Percentiles rank a stretch among this genome's conserved stretches.
phyloP scores from a whole-genome alignment of 2,329 filamentous ascomycete genomes.

The Tolypocladium pustulatum region DNA sequence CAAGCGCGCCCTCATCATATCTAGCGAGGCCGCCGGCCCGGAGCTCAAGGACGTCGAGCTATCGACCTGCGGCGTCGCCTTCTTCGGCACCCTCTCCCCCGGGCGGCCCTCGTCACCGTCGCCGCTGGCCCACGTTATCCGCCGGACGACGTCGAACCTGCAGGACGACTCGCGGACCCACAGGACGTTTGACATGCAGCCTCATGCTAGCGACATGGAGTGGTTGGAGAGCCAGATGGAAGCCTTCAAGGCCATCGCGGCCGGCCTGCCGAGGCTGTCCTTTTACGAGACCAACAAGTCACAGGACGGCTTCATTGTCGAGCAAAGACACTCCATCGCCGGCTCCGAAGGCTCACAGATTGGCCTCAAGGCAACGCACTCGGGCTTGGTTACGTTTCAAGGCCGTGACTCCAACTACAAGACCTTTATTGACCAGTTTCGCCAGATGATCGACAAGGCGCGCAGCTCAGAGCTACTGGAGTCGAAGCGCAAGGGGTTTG shows the following conservation, averaged over 20 bases:
- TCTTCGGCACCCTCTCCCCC: slow-evolving; percentile 14
- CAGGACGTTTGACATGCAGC: slow-evolving; percentile 2
- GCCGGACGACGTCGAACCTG: slow-evolving; percentile 11
- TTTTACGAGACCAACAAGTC: slow-evolving; percentile 16
- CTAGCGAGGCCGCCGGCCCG: slow-evolving; percentile 13
- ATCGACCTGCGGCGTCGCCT: slow-evolving; percentile 15
- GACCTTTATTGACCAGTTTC: slow-evolving; percentile 11
- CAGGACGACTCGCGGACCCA: not conserved
- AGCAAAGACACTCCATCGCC: slow-evolving; percentile 12
- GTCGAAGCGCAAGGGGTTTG: slow-evolving; percentile 9
- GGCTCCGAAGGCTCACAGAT: slow-evolving; percentile 14
- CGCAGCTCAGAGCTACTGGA: slow-evolving; percentile 7
- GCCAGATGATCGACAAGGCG: slow-evolving; percentile 9
- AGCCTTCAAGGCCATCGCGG: slow-evolving; percentile 14
- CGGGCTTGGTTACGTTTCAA: slow-evolving; percentile 12
- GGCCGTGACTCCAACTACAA: slow-evolving; percentile 14
- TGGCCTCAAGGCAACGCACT: slow-evolving; percentile 11
- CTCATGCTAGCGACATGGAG: slow-evolving; percentile 9
- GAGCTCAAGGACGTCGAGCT: slow-evolving; percentile 12
- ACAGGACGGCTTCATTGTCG: slow-evolving; percentile 12
- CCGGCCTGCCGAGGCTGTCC: slow-evolving; percentile 11
- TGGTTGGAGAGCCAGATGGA: slow-evolving; percentile 17
- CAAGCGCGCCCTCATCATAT: slow-evolving; percentile 16
- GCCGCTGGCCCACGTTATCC: slow-evolving; percentile 13
- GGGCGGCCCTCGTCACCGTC: slow-evolving; percentile 12